Conservation (phyloP, 208 protist genomes). For the Tritrichomonas foetus region DNA sequence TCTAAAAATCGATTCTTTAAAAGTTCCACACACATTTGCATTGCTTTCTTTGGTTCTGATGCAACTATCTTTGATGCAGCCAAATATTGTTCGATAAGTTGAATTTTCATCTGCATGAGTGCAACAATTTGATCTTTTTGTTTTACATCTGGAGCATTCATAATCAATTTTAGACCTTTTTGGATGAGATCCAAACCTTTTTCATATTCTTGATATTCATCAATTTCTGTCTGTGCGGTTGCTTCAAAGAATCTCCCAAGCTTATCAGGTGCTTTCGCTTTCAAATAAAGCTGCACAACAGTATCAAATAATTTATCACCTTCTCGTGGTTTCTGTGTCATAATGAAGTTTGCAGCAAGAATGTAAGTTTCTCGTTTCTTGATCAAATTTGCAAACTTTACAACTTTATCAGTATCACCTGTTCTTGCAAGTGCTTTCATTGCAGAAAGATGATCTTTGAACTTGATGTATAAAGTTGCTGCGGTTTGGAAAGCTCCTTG, state of each 20-base stretch:
- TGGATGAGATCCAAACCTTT: not conserved
- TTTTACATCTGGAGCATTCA: not conserved
- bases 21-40: not conserved
- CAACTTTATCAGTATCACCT: not conserved
- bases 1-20: not conserved
- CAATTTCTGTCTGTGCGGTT: not conserved
- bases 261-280: not conserved
- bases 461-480: not conserved
- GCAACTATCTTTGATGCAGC: not conserved
- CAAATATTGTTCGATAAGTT: not conserved
- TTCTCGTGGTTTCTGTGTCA: not conserved
- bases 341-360: not conserved
- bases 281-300: not conserved
- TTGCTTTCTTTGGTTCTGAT: not conserved
- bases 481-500: not conserved
- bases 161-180: not conserved
- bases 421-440: not conserved
- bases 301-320: not conserved
- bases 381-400: constrained; percentile 2
- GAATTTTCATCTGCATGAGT: not conserved
- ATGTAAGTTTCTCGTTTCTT: not conserved
- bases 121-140: not conserved
- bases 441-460: not conserved
- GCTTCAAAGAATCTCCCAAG: not conserved
- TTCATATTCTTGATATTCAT: constrained; percentile 38